Base-by-base conservation (phyloP, 73 alveolate species). In the Paramecium octaurelia region DNA sequence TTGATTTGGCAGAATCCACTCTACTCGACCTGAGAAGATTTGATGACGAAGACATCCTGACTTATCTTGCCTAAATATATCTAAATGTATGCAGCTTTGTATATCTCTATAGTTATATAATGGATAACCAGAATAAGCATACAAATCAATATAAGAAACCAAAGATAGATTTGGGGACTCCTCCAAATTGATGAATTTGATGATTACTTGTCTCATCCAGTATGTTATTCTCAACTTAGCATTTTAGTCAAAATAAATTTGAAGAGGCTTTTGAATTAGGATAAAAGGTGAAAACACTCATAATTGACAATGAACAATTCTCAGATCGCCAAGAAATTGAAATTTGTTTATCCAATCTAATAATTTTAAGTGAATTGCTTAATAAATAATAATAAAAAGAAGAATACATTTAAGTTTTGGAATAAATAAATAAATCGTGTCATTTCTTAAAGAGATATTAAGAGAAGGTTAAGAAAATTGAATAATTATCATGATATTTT, bases 101-200 rank as follows among this genome's bases (percentile, higher is more conserved):
- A 23, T 54, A 54, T n/a, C 5, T 40, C 14, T 23, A 38, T 21
- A 80, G 91, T 3, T 80, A 0, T 80, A 80, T 46, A 48, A 48
- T 44, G 70, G 91, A 40, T 43, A 44, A 23, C 91, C 91, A 46
- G 91, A 80, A 21, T 80, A 80, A 80, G 91, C 91, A 44, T 43
- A 20, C 1, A 80, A 80, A 80, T 24, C 35, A 21, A 80, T 80
- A 6, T 23, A 80, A 42, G 91, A 80, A 46, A 80, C 91, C 3
- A 80, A 80, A 46, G 91, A 80, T 42, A 42, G 91, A 35, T 80
- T 80, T 44, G 91, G 91, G 3, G 91, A 80, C 4, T 80, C 91
- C 23, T 29, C 76, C 0, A 80, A 80, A 80, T 35, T 80, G 7
- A 80, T 80, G 91, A 80, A 80, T 80, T 46, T 80, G 9, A 42